phyloP scores from a whole-genome alignment of 352 stramenopile genomes.

The Thalassiosira hispida region DNA sequence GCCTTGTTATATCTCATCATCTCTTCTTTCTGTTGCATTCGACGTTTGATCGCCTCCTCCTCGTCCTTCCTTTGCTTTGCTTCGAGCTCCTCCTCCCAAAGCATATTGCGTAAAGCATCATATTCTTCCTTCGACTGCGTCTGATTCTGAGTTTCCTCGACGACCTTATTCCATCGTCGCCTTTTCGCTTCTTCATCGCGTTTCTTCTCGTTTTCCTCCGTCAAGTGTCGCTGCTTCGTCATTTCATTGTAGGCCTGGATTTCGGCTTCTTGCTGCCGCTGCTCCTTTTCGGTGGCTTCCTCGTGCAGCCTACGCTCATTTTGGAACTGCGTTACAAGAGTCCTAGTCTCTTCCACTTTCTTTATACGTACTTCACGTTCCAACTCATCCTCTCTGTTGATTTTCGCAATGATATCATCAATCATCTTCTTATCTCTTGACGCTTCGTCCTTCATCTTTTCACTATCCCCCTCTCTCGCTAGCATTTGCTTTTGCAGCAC shows the following conservation, averaged over 20 bases:
- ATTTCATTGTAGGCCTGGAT: slow-evolving; percentile 69
- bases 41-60: slow-evolving; percentile 56
- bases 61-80: slow-evolving; percentile 65
- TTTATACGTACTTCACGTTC: slow-evolving; percentile 84
- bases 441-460: slow-evolving; percentile 84
- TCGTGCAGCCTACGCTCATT: slow-evolving; percentile 86
- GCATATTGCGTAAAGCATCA: slow-evolving; percentile 87
- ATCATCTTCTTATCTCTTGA: slow-evolving; percentile 88
- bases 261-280: slow-evolving; percentile 65
- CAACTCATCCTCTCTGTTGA: slow-evolving; percentile 87
- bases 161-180: slow-evolving; percentile 85
- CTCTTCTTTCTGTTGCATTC: slow-evolving; percentile 66
- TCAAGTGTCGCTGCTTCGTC: slow-evolving; percentile 55
- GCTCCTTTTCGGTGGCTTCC: slow-evolving; percentile 87
- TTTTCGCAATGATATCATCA: slow-evolving; percentile 88
- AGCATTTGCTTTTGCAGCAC: slow-evolving; percentile 76
- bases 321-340: slow-evolving; percentile 81
- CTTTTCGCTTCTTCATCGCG: slow-evolving; percentile 73
- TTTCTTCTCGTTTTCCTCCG: slow-evolving; percentile 54
- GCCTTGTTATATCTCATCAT: slow-evolving; percentile 63
- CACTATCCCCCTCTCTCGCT: slow-evolving; percentile 53
- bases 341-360: slow-evolving; percentile 74
- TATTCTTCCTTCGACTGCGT: slow-evolving; percentile 89
- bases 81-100: slow-evolving; percentile 92
- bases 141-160: slow-evolving; percentile 88